phyloP scores from a whole-genome alignment of 2,329 filamentous ascomycete genomes.

The Setomelanomma holmii region DNA sequence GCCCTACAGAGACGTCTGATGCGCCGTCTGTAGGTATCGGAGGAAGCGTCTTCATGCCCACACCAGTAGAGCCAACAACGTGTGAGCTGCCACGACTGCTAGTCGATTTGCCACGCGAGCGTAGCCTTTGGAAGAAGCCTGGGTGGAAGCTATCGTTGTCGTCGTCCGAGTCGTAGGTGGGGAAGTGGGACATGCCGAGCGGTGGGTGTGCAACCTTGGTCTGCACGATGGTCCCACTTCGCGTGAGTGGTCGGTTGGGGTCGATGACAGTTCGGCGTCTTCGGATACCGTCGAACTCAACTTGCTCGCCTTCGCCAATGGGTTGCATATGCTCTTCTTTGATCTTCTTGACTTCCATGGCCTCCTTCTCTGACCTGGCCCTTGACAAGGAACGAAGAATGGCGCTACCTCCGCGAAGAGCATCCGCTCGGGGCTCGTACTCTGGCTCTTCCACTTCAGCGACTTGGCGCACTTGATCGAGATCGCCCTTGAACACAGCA shows the following conservation, averaged over 20 bases:
- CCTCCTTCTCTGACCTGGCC: constrained; percentile 77
- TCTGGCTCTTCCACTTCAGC: constrained; percentile 96
- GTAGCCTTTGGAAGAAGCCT: constrained; percentile 54
- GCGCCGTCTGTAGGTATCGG: constrained; percentile 30
- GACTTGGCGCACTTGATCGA: constrained; percentile 94
- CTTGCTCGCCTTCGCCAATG: constrained; percentile 78
- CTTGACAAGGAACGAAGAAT: constrained; percentile 84
- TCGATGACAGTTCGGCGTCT: constrained; percentile 69
- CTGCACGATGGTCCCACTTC: constrained; percentile 49
- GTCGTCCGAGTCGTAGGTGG: constrained; percentile 63
- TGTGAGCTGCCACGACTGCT: constrained; percentile 30
- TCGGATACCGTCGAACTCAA: constrained; percentile 92
- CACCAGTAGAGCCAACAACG: constrained; percentile 12
- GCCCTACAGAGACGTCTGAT: constrained; percentile 36
- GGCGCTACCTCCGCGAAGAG: constrained; percentile 87
- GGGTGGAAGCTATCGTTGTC: constrained; percentile 52
- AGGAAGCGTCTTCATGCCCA: constrained; percentile 33
- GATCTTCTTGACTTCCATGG: constrained; percentile 78
- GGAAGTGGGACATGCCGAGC: constrained; percentile 86
- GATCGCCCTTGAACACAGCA: constrained; percentile 88
- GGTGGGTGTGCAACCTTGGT: constrained; percentile 71
- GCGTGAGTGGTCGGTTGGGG: constrained; percentile 45
- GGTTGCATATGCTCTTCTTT: constrained; percentile 82
- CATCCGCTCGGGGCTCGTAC: constrained; percentile 93
- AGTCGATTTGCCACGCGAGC: constrained; percentile 45